These are phyloP conservation scores for Penicillium samsonianum DNA, from an alignment of 495 filamentous ascomycete genomes.

Conservation along the genomic window DNA sequence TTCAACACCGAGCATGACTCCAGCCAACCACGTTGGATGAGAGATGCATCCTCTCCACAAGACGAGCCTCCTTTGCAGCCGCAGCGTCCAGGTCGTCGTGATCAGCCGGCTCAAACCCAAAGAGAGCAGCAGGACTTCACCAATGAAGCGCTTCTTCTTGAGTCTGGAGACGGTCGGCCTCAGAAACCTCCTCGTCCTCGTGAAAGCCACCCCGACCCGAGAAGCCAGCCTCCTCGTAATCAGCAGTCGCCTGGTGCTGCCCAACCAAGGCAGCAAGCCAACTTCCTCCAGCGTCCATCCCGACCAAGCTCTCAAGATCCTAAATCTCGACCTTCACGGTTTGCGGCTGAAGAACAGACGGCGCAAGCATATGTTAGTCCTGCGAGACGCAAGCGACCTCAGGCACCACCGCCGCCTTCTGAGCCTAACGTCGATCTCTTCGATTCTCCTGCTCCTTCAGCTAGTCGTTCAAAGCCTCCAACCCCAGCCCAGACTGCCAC, in stretches of 20 bases:
- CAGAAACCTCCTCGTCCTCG: constrained; percentile 41
- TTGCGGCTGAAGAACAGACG: constrained; percentile 76
- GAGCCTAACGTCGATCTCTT: constrained; percentile 61
- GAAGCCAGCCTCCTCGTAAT: constrained; percentile 37
- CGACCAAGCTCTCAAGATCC: constrained; percentile 50
- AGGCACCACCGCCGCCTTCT: constrained; percentile 43
- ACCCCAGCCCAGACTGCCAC: constrained; percentile 34
- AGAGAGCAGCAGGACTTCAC: constrained; percentile 55
- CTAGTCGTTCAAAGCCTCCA: constrained; percentile 31
- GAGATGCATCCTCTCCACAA: constrained; percentile 55
- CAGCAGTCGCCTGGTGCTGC: constrained; percentile 45
- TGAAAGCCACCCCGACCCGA: constrained; percentile 24
- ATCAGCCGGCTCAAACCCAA: constrained; percentile 25
- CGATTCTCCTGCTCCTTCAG: constrained; percentile 44
- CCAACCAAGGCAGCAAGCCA: constrained; percentile 33
- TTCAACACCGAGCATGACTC: constrained; percentile 81
- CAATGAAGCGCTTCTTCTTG: constrained; percentile 91
- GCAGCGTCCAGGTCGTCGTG: constrained; percentile 20
- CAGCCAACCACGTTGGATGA: constrained; percentile 94
- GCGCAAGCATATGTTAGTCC: constrained; percentile 88
- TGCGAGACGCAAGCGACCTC: constrained; percentile 72
- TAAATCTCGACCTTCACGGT: constrained; percentile 63
- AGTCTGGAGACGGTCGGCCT: constrained; percentile 53
- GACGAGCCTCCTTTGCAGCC: constrained; percentile 28
- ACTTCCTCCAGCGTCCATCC: constrained; percentile 45